Evolutionary conservation across 305 asterid genomes (phyloP).

Genomic region (Fraxinus albicans): DNA sequence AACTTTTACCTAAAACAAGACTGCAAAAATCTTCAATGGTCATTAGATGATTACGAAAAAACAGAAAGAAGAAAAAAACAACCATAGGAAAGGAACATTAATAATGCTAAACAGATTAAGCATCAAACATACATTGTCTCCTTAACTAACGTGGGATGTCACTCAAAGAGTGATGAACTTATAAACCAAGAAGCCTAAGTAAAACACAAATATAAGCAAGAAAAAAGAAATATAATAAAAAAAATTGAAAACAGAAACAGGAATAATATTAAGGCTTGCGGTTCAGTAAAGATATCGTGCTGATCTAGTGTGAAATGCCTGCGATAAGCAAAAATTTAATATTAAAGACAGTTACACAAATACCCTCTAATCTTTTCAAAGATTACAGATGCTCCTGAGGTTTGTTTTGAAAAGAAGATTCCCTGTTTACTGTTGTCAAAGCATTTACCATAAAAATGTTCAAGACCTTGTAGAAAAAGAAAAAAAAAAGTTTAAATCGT

Average conservation of each 20-base stretch:
- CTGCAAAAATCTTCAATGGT: constrained; percentile 7
- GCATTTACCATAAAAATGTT: background rate
- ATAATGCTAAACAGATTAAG: background rate
- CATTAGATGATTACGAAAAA: constrained; percentile 23
- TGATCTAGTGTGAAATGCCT: constrained; percentile 2
- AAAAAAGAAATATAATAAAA: constrained; percentile 1
- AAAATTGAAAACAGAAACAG: background rate
- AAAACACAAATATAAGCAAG: background rate
- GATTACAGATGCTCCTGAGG: background rate
- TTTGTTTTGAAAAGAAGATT: background rate
- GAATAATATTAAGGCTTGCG: background rate
- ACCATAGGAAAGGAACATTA: background rate
- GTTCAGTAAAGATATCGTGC: background rate
- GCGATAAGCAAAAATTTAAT: background rate
- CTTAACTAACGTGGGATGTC: constrained; percentile 3
- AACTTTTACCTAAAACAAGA: constrained; percentile 37
- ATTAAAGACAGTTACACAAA: background rate
- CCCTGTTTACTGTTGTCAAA: background rate
- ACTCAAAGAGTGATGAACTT: constrained; percentile 5
- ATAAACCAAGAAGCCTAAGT: constrained; percentile 12
- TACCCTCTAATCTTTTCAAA: background rate
- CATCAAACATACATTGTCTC: constrained; percentile 8
- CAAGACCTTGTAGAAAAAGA: background rate
- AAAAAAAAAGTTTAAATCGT: background rate
- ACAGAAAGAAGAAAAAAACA: background rate